phyloP scores from a whole-genome alignment of 495 filamentous ascomycete species.

The Hypoxylon perforatum region DNA sequence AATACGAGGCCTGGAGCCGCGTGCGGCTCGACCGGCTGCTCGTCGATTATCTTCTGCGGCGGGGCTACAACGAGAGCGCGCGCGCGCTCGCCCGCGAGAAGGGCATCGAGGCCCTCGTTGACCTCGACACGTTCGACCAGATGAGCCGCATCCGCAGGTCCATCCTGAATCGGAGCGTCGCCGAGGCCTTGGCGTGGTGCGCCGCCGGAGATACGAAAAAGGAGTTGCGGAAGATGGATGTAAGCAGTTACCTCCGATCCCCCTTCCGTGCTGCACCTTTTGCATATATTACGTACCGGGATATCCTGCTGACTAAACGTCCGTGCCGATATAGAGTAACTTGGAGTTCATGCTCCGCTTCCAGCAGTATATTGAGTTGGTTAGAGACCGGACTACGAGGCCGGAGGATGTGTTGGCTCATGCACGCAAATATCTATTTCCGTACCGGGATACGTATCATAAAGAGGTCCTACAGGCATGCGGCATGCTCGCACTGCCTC shows the following conservation, averaged over 20 bases:
- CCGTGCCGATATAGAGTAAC: constrained; percentile 83
- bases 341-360: constrained; percentile 94
- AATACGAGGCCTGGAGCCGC: constrained; percentile 91
- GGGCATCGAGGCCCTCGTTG: constrained; percentile 76
- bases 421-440: constrained; percentile 80
- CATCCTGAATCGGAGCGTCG: constrained; percentile 74
- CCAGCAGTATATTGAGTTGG: constrained; percentile 94
- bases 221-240: constrained; percentile 83
- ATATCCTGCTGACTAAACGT: too few relatives aligned
- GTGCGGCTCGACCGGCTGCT: constrained; percentile 83
- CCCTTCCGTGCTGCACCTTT: too few relatives aligned
- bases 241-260: constrained; percentile 59
- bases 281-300: too few relatives aligned
- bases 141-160: constrained; percentile 80
- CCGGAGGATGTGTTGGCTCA: constrained; percentile 81
- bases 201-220: constrained; percentile 80
- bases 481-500: constrained; percentile 79
- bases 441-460: constrained; percentile 73
- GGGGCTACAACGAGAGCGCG: constrained; percentile 84
- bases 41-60: constrained; percentile 88
- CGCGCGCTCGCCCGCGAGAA: constrained; percentile 76
- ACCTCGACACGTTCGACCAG: constrained; percentile 87
- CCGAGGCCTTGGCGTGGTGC: constrained; percentile 89
- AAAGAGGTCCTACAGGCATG: constrained; percentile 76
- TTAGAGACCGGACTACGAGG: constrained; percentile 71